Base-by-base conservation (phyloP, 139 green algal species). In the Chlorella sp. region DNA sequence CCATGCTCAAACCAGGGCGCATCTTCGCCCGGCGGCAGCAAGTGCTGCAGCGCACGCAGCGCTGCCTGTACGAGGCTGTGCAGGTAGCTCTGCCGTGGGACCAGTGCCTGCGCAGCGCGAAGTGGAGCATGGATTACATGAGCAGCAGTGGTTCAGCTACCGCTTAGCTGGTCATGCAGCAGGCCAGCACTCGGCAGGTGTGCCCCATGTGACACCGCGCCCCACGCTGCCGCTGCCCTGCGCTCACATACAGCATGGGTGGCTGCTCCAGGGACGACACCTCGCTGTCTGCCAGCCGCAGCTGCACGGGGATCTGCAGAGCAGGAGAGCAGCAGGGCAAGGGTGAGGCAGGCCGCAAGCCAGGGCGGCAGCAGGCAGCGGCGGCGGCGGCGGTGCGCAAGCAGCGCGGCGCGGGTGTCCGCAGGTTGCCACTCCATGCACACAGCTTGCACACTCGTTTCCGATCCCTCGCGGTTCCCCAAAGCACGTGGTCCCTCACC, bases 1-100 rank as follows among this genome's bases (percentile, higher is more conserved):
- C 75, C 17, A 63, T 81, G 85, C 57, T 93, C 89, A 30, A 95
- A 90, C 92, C 92, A 95, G 17, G 92, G 92, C 1, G 71, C 83
- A 4, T 74, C 56, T 15, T 75, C 69, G 4, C 32, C 74, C 4
- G 88, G 87, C 0, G 92, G 88, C 71, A 95, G 83, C 74, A 95
- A 74, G 78, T 95, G 92, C 89, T 93, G 84, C 79, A 87, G 47
- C 17, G 82, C 71, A 6, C 63, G 85, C 73, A 87, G 88, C 23
- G 85, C 74, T 39, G 84, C 74, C 0, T 68, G 56, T 17, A 87
- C 80, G 13, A 94, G 21, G 38, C 81, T 84, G 72, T 81, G 70
- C 17, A 94, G 73, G 85, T 92, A 94, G 56, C 89, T 85, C 51
- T 91, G 75, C 6, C 91, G 76, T 0, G 90, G 87, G 6, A 84